phyloP scores from a whole-genome alignment of 2,329 filamentous ascomycete genomes.

The Diplodia sapinea region DNA sequence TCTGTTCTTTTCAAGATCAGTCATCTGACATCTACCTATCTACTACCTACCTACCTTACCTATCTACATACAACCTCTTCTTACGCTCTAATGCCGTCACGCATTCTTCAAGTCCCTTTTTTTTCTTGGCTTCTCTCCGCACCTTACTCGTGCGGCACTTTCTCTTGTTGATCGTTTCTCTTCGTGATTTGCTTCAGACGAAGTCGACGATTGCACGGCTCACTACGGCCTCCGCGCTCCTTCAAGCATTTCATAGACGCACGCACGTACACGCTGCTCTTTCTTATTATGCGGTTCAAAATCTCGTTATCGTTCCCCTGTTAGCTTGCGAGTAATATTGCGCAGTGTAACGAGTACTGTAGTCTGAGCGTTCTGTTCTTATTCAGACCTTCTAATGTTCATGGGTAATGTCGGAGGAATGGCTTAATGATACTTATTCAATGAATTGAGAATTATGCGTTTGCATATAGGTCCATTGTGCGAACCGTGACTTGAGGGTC shows the following conservation, averaged over 20 bases:
- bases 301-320: not conserved
- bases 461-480: too few relatives aligned
- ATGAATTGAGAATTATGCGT: not conserved
- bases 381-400: not conserved
- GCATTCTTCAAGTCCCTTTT: not conserved
- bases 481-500: too few relatives aligned
- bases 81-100: constrained; percentile 24
- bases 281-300: not conserved
- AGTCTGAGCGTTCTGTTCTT: not conserved
- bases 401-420: too few relatives aligned
- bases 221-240: not conserved
- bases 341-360: not conserved
- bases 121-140: not conserved
- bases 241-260: not conserved
- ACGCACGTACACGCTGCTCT: not conserved
- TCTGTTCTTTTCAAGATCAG: constrained; percentile 14
- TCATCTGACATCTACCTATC: constrained; percentile 22
- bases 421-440: not conserved
- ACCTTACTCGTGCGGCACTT: not conserved
- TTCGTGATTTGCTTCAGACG: constrained; percentile 1
- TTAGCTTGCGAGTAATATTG: not conserved
- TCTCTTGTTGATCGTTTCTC: not conserved
- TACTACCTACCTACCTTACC: constrained; percentile 20
- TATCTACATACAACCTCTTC: constrained; percentile 6
- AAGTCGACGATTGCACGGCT: constrained; percentile 4